These are phyloP conservation scores for Suillus cothurnatus DNA, from an alignment of 768 basidiomycete species.

Conservation along the genomic window DNA sequence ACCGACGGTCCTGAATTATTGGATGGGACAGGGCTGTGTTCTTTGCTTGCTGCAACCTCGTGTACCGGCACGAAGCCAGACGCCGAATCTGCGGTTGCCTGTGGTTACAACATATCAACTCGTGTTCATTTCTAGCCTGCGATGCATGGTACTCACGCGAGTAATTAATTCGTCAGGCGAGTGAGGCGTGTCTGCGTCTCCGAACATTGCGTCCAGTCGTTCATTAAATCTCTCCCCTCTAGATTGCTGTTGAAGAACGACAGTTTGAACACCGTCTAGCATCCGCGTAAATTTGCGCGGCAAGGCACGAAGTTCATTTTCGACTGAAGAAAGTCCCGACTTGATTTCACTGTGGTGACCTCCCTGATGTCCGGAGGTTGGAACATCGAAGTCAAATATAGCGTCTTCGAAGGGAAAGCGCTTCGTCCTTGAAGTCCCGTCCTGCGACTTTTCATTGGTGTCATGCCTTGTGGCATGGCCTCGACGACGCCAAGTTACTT, in stretches of 20 bases:
- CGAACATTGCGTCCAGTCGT: slow-evolving; percentile 1
- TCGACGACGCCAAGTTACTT: background rate
- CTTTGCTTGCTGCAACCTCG: background rate
- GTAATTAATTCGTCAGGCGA: background rate
- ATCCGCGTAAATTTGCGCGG: background rate
- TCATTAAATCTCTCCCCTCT: slow-evolving; percentile 1
- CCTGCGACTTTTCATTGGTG: background rate
- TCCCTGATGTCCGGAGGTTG: background rate
- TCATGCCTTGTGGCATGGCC: background rate
- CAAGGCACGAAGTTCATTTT: background rate
- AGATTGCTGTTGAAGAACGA: background rate
- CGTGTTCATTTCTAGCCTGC: background rate
- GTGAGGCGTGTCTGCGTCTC: background rate
- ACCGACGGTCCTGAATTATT: background rate
- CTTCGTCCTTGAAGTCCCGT: background rate
- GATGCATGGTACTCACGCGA: background rate
- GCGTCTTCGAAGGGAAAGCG: background rate
- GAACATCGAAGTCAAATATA: background rate
- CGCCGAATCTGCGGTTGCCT: background rate
- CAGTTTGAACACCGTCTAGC: background rate
- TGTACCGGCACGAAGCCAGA: background rate
- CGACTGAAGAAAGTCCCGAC: background rate
- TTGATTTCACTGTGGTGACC: background rate
- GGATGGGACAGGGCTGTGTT: background rate
- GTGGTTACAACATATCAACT: background rate